These are phyloP conservation scores for Corylus heterophylla DNA, from an alignment of 306 rosid genomes.

Conservation along the genomic window DNA sequence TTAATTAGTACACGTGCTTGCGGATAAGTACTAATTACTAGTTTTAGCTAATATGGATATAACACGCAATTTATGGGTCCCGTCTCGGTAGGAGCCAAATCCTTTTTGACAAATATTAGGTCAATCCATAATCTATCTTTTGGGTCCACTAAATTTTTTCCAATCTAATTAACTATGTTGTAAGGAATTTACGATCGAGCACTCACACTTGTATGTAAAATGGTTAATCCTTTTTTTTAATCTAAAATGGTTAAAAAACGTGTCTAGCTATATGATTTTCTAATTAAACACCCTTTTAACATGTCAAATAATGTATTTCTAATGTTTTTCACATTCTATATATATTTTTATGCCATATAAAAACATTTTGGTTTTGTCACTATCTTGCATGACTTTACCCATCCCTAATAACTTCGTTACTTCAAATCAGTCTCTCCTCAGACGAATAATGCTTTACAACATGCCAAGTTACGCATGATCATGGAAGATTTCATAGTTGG, in stretches of 20 bases:
- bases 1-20: background rate
- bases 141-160: constrained; percentile 30
- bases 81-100: background rate
- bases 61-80: constrained; percentile 25
- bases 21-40: background rate
- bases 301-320: too few relatives aligned
- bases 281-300: too few relatives aligned
- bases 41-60: background rate
- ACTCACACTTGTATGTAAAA: too few relatives aligned
- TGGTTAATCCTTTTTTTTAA: too few relatives aligned
- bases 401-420: constrained; percentile 23
- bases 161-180: background rate
- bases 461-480: constrained; percentile 48
- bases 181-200: too few relatives aligned
- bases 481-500: constrained; percentile 44
- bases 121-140: constrained; percentile 27
- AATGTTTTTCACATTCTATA: too few relatives aligned
- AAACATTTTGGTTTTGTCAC: too few relatives aligned
- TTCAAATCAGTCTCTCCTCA: constrained; percentile 37
- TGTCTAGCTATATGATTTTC: too few relatives aligned
- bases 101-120: constrained; percentile 24
- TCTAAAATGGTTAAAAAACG: too few relatives aligned
- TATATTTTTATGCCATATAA: too few relatives aligned
- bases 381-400: too few relatives aligned
- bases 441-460: constrained; percentile 25